Evolutionary conservation across 768 basidiomycete genomes (phyloP).

Genomic region (Hysterangium stoloniferum): DNA sequence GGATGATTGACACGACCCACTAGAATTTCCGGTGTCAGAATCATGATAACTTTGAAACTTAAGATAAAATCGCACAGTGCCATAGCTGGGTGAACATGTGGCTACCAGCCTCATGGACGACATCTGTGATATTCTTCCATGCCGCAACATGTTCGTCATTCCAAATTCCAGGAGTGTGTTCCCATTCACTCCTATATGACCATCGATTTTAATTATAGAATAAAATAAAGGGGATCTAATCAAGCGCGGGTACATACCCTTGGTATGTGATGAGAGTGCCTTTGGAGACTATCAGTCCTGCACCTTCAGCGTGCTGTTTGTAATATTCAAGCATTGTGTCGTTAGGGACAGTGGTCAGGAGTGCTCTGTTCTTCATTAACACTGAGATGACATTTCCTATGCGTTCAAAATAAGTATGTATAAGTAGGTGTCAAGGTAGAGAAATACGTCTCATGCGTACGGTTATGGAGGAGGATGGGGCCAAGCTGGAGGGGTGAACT

Average conservation of each 20-base stretch:
- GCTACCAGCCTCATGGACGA: constrained; percentile 37
- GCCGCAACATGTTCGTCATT: constrained; percentile 33
- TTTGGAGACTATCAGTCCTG: constrained; percentile 34
- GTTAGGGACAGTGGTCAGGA: constrained; percentile 28
- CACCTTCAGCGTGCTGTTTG: constrained; percentile 32
- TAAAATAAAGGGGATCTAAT: neutral
- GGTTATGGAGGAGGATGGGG: constrained; percentile 28
- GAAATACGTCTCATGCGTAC: too few relatives aligned
- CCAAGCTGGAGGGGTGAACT: constrained; percentile 28
- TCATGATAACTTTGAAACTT: constrained; percentile 13
- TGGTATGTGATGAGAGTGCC: constrained; percentile 32
- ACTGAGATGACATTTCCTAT: constrained; percentile 32
- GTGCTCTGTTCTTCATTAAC: constrained; percentile 33
- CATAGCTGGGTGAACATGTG: constrained; percentile 37
- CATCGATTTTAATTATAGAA: neutral
- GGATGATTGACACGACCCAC: constrained; percentile 29
- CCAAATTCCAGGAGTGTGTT: constrained; percentile 41
- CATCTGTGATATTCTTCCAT: constrained; percentile 41
- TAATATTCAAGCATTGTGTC: constrained; percentile 34
- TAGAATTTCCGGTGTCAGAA: constrained; percentile 29
- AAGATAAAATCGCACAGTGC: neutral
- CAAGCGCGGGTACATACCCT: constrained; percentile 24
- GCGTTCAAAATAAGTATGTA: too few relatives aligned
- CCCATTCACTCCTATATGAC: constrained; percentile 32
- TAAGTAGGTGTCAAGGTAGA: too few relatives aligned